Conservation (phyloP, 1,284 basidiomycete genomes). For the Ustilago esculenta region DNA sequence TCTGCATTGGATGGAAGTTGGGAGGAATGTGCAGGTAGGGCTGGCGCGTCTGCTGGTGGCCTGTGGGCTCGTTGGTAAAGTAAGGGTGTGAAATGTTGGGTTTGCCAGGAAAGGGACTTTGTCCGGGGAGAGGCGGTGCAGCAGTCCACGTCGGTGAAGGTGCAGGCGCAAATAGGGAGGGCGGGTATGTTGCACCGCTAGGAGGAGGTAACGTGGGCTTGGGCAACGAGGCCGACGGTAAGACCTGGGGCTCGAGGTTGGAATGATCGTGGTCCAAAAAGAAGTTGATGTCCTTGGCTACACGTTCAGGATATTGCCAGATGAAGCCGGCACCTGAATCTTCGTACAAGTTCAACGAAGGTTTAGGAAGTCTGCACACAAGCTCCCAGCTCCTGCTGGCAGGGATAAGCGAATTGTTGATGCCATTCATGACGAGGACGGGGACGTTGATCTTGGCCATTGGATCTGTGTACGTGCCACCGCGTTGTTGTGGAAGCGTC, state of each 20-base stretch:
- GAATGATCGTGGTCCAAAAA: slow-evolving; percentile 38
- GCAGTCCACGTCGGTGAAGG: too few relatives aligned
- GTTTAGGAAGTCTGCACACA: slow-evolving; percentile 32
- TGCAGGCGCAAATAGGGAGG: not conserved
- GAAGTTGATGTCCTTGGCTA: slow-evolving; percentile 34
- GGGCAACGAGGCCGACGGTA: slow-evolving; percentile 36
- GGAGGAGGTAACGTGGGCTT: not conserved
- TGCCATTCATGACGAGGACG: slow-evolving; percentile 35
- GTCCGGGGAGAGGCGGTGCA: too few relatives aligned
- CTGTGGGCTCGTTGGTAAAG: slow-evolving; percentile 15
- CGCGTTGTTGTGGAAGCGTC: slow-evolving; percentile 29
- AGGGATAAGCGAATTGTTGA: slow-evolving; percentile 38
- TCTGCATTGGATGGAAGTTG: slow-evolving; percentile 2
- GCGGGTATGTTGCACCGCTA: slow-evolving; percentile 1
- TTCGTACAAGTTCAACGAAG: slow-evolving; percentile 29
- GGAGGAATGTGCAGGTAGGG: slow-evolving; percentile 11
- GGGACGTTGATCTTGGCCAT: slow-evolving; percentile 42
- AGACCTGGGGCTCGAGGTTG: slow-evolving; percentile 20
- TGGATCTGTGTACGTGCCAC: slow-evolving; percentile 20
- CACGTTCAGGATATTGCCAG: slow-evolving; percentile 38
- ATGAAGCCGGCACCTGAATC: slow-evolving; percentile 35
- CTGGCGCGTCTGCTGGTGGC: slow-evolving; percentile 12
- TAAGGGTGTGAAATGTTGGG: slow-evolving; percentile 22
- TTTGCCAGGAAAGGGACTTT: slow-evolving; percentile 1
- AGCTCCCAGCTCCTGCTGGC: slow-evolving; percentile 45